Base-by-base conservation (phyloP, 2,329 filamentous ascomycete species). In the Pezicula neosporulosa region DNA sequence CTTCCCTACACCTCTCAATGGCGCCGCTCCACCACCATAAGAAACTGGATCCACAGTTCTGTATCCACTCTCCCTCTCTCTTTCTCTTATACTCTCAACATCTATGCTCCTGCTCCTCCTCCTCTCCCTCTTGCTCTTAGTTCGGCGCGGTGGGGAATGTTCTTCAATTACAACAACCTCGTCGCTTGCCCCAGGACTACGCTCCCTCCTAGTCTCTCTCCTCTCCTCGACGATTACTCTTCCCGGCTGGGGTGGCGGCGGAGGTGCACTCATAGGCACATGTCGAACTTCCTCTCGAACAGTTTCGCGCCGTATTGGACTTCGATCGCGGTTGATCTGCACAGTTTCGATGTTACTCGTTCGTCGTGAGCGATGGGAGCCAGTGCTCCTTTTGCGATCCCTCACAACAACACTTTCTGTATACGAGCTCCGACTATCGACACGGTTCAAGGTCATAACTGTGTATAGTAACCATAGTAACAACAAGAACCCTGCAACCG, bases 401-500 rank as follows among this genome's bases (percentile, higher is more conserved):
- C 53, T 48, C 16, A 61, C 50, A 2, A 60, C 53, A 12, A 64
- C 56, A 12, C 44, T 50, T 19, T 62, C 60, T 0, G 52, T 56
- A 48, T 58, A 58, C 2, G 53, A 37, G 18, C 50, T 50, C 12
- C 37, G 46, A 6, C 49, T 27, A 8, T 39, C 43, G 13, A 46
- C 43, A 21, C 24, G 19, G 9, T 58, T 54, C 24, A 58, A 54
- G 41, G 48, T 63, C 48, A 59, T 24, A 52, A 61, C 65, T 3
- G 60, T 65, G 61, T 70, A 77, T 21, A 80, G 62, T 4, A 82
- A 68, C 74, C 75, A 80, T 33, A 78, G 66, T 28, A 81, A 55
- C 6, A 81, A 66, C 21, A 81, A 65, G 65, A 81, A 79, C 44
- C 75, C 78, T 6, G 68, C 72, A 19, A 82, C 74, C 50, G 72